Evolutionary conservation across 805 yeast species (phyloP), one percentile per base, ranked within the genome.

Genomic region (Candida insectorum): DNA sequence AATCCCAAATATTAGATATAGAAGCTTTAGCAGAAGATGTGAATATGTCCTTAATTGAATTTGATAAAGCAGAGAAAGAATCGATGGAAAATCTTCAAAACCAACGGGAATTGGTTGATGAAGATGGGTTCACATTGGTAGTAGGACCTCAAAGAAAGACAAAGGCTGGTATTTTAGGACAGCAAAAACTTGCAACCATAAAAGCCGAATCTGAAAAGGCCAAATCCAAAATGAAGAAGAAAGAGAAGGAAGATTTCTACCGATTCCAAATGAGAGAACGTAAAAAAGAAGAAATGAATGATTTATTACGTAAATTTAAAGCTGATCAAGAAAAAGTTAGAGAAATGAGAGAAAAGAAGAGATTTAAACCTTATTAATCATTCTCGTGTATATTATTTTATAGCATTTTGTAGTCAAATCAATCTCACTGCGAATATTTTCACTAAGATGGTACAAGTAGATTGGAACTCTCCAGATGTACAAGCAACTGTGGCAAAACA

Each of bases 241-340:
- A 79, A 53, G 89, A 85, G 49, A 86, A 89, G 67, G 72, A 75
- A 45, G 97, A 94, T 62, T 93, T 93, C 69, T 93, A 93, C 69
- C 73, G 96, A 50, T 93, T 89, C 77, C 99, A 93, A 66, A 76
- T 93, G 47, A 80, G 99, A 60, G 96, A 93, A 57, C 75, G 78
- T 52, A 91, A 89, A 73, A 93, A 93, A 69, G 77, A 73, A 43
- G 96, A 91, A 59, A 87, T 93, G 85, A 85, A 86, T 54, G 88
- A 85, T 34, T 67, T 93, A 52, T 69, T 93, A 53, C 68, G 60
- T 37, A 86, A 88, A 55, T 93, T 89, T 65, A 87, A 85, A 57
- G 79, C 79, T 41, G 99, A 93, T 60, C 97, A 93, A 64, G 91
- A 81, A 48, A 80, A 80, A 57, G 85, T 93, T 33, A 75, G 74